Evolutionary conservation across 176 grass and related monocot species (phyloP).

Genomic region (Avena eriantha): DNA sequence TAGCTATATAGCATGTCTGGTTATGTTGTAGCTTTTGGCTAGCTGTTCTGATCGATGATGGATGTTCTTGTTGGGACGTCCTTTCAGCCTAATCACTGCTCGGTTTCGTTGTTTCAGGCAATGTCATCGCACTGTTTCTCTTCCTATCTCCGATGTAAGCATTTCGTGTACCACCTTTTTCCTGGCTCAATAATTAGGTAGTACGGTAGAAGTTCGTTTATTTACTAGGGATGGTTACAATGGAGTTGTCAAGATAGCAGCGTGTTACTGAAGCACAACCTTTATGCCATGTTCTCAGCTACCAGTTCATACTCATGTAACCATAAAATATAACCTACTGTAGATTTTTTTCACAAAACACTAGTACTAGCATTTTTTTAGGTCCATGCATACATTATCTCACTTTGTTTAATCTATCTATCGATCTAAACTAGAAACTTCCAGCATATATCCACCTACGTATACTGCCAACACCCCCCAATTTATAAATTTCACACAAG

Average conservation of each 20-base stretch:
- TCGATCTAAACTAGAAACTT: conserved; percentile 24
- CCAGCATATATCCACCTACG: neutral
- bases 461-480: neutral
- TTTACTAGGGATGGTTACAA: neutral
- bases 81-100: conserved; percentile 19
- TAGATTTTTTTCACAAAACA: neutral
- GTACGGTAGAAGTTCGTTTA: neutral
- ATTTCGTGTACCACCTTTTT: neutral
- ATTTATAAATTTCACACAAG: neutral
- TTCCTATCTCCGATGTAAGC: conserved; percentile 82
- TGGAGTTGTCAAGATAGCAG: neutral
- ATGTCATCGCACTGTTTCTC: conserved; percentile 75
- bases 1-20: neutral
- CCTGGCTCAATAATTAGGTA: neutral
- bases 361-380: neutral
- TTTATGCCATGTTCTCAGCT: neutral
- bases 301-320: neutral
- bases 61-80: neutral
- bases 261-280: neutral
- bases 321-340: neutral
- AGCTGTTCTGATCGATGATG: neutral
- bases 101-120: conserved; percentile 49
- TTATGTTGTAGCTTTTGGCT: neutral
- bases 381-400: neutral
- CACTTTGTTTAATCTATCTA: neutral